phyloP scores from a whole-genome alignment of 2,329 filamentous ascomycete species.

The Leptosphaerulina australis region DNA sequence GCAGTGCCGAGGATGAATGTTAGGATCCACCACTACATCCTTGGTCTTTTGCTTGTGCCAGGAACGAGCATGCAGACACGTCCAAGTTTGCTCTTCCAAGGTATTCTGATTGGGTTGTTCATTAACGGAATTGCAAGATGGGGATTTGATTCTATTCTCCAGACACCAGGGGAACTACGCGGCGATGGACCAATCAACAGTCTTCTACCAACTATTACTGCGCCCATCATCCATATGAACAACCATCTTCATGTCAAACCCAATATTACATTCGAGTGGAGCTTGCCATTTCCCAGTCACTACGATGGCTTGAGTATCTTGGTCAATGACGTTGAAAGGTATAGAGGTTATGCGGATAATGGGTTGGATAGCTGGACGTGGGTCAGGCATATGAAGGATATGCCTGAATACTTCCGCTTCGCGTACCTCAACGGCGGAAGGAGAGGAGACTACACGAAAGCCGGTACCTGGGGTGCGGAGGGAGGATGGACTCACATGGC shows the following conservation, averaged over 20 bases:
- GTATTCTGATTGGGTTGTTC: slow-evolving; percentile 86
- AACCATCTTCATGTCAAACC: slow-evolving; percentile 50
- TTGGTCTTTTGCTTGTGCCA: slow-evolving; percentile 83
- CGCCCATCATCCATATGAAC: slow-evolving; percentile 54
- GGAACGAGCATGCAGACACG: slow-evolving; percentile 90
- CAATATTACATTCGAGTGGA: slow-evolving; percentile 69
- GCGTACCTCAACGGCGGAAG: slow-evolving; percentile 71
- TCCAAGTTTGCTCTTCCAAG: slow-evolving; percentile 84
- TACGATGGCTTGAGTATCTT: slow-evolving; percentile 80
- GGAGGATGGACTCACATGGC: slow-evolving; percentile 71
- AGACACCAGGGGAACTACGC: slow-evolving; percentile 76
- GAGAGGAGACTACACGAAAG: slow-evolving; percentile 75
- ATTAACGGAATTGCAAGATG: slow-evolving; percentile 92
- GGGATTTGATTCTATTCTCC: slow-evolving; percentile 88
- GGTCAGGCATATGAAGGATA: slow-evolving; percentile 55
- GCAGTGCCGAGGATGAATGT: slow-evolving; percentile 77
- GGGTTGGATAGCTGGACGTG: slow-evolving; percentile 60
- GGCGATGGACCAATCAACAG: slow-evolving; percentile 61
- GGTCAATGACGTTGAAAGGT: slow-evolving; percentile 85
- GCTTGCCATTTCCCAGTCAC: slow-evolving; percentile 51
- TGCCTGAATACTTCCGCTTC: slow-evolving; percentile 78
- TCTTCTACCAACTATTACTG: slow-evolving; percentile 59
- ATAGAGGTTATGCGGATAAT: slow-evolving; percentile 55
- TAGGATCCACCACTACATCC: slow-evolving; percentile 93
- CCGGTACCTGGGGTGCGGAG: slow-evolving; percentile 70